A percentile compares a stretch with the other conserved stretches of the same genome.
Evolutionary conservation across 1,284 basidiomycete genomes (phyloP).

Genomic region (Rugosomyces carneus): DNA sequence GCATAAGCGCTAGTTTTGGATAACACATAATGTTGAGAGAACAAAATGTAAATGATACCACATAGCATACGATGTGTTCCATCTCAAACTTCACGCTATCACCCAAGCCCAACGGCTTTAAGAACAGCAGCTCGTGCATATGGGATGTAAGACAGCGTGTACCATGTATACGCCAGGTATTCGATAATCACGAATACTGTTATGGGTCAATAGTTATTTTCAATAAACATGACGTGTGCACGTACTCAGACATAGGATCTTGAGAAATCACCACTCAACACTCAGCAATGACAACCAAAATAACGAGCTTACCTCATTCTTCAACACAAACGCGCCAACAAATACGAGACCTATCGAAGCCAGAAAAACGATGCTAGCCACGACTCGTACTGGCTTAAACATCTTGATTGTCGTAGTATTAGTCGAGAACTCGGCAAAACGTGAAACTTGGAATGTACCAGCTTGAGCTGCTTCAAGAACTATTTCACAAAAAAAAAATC

Average conservation of each 20-base stretch:
- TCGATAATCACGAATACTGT: slow-evolving; percentile 85
- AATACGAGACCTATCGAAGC: slow-evolving; percentile 75
- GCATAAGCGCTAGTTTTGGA: background rate
- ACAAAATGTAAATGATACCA: background rate
- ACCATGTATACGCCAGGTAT: slow-evolving; percentile 84
- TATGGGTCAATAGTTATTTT: slow-evolving; percentile 20
- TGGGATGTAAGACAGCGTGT: slow-evolving; percentile 79
- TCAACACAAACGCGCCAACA: slow-evolving; percentile 72
- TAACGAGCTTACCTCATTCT: slow-evolving; percentile 49
- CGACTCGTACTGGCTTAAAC: slow-evolving; percentile 89
- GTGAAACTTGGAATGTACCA: slow-evolving; percentile 39
- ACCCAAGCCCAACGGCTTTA: slow-evolving; percentile 55
- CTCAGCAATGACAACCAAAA: background rate
- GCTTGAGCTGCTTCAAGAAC: slow-evolving; percentile 76
- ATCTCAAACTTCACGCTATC: slow-evolving; percentile 6
- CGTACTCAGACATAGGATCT: slow-evolving; percentile 33
- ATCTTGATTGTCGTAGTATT: slow-evolving; percentile 44
- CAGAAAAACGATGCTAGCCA: slow-evolving; percentile 78
- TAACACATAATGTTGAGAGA: background rate
- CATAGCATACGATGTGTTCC: background rate
- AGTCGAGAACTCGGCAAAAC: background rate
- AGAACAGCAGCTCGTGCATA: slow-evolving; percentile 74
- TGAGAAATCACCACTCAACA: slow-evolving; percentile 1
- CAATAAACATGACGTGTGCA: slow-evolving; percentile 38
- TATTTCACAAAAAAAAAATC: slow-evolving; percentile 26